Conservation (phyloP, 2,329 filamentous ascomycete species). For the Aureobasidium sp. region DNA sequence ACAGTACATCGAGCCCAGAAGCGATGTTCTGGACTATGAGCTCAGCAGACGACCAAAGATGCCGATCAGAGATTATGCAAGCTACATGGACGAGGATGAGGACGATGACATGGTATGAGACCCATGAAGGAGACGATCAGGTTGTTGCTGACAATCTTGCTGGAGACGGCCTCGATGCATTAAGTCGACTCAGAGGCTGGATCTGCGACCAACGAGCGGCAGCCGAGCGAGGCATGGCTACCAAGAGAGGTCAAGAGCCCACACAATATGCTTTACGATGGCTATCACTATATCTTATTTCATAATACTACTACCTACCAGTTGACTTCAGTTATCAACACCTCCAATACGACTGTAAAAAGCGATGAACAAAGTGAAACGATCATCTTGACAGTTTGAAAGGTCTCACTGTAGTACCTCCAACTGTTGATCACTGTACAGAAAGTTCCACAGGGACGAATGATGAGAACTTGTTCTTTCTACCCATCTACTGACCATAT, state of each 20-base stretch:
- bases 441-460: too few species aligned
- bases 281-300: background rate
- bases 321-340: too few species aligned
- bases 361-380: too few species aligned
- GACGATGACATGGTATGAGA: slow-evolving; percentile 4
- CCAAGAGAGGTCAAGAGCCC: background rate
- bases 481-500: background rate
- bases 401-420: too few species aligned
- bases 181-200: background rate
- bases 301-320: background rate
- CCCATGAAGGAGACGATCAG: background rate
- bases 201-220: background rate
- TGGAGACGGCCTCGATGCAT: background rate
- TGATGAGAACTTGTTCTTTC: too few species aligned
- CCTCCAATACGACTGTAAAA: too few species aligned
- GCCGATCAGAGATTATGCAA: slow-evolving; percentile 27
- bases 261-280: background rate
- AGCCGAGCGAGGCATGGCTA: background rate
- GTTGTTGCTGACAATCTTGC: background rate
- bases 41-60: slow-evolving; percentile 29
- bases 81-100: slow-evolving; percentile 1
- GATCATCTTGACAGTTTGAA: too few species aligned
- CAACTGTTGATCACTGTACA: too few species aligned
- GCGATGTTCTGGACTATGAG: slow-evolving; percentile 38
- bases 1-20: slow-evolving; percentile 37